Percentiles rank a stretch among this genome's conserved stretches.
These are phyloP conservation scores for Phytophthora foliorum DNA, from an alignment of 352 stramenopile species.

Conservation along the genomic window DNA sequence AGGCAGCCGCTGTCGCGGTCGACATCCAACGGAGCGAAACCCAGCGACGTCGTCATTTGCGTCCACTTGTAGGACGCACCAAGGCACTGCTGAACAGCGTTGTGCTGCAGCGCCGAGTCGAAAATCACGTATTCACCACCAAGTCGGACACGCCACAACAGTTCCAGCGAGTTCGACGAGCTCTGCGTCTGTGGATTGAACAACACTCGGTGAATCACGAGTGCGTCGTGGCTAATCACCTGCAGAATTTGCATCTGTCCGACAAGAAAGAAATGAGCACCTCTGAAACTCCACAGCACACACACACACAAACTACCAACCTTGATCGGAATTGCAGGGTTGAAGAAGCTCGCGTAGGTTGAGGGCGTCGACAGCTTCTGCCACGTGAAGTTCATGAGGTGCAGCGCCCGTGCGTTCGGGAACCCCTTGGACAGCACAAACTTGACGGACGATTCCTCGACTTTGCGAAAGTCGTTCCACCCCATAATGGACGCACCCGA, in stretches of 20 bases:
- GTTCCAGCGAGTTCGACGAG: constrained; percentile 61
- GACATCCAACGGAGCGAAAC: constrained; percentile 44
- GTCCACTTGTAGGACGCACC: constrained; percentile 60
- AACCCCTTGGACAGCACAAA: constrained; percentile 66
- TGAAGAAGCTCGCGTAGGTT: constrained; percentile 56
- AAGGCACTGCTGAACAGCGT: constrained; percentile 64
- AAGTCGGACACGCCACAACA: constrained; percentile 60
- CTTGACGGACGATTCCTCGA: constrained; percentile 48
- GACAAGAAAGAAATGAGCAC: neutral
- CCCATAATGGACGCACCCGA: constrained; percentile 57
- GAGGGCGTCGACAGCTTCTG: constrained; percentile 33
- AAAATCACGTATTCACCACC: constrained; percentile 67
- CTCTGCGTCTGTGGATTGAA: constrained; percentile 66
- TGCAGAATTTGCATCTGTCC: constrained; percentile 60
- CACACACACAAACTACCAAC: constrained; percentile 12
- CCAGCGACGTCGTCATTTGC: constrained; percentile 56
- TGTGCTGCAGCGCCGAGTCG: constrained; percentile 58
- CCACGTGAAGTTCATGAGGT: constrained; percentile 57
- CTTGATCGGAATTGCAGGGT: constrained; percentile 42
- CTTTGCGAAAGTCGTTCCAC: constrained; percentile 58
- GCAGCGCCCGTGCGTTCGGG: constrained; percentile 33
- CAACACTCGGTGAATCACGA: constrained; percentile 66
- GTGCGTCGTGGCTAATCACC: constrained; percentile 55
- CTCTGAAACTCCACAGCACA: neutral
- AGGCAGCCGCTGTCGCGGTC: constrained; percentile 40